Conservation (phyloP, 83 land plant genomes). For the Thuja plicata region DNA sequence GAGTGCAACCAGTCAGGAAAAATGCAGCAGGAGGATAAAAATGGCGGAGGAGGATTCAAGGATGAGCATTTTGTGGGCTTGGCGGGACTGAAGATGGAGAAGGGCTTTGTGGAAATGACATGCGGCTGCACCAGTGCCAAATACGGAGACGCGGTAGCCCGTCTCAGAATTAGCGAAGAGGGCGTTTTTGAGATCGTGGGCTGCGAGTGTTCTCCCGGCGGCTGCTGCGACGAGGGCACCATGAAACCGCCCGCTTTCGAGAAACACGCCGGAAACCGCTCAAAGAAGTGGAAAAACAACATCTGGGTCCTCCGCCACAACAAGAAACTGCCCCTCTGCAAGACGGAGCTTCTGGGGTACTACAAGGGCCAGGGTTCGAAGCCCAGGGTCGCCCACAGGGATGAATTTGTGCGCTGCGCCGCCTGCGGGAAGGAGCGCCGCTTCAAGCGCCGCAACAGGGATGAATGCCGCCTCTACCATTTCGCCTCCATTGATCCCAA, state of each 20-base stretch:
- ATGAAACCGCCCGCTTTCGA: slow-evolving; percentile 3
- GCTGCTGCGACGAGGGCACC: neutral
- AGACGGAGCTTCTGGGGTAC: neutral
- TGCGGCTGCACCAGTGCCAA: slow-evolving; percentile 18
- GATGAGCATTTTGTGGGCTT: slow-evolving; percentile 8
- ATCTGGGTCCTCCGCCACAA: neutral
- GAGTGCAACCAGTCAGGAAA: too few species aligned
- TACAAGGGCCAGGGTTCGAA: neutral
- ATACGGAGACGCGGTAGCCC: slow-evolving; percentile 7
- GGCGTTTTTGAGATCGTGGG: slow-evolving; percentile 5
- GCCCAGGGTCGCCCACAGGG: neutral
- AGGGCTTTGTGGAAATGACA: slow-evolving; percentile 1
- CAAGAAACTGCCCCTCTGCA: slow-evolving; percentile 3
- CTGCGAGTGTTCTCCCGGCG: neutral
- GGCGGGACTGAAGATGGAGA: slow-evolving; percentile 5
- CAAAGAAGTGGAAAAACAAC: slow-evolving; percentile 9
- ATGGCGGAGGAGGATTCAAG: too few species aligned
- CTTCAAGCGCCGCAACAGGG: neutral
- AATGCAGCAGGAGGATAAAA: neutral
- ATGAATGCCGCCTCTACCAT: neutral
- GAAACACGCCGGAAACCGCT: slow-evolving; percentile 3
- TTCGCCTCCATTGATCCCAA: neutral
- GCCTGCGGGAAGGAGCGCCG: slow-evolving; percentile 8
- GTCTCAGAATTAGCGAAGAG: neutral
- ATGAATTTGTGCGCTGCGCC: neutral